These are phyloP conservation scores for Chrysoporthe puriensis DNA, from an alignment of 2,329 filamentous ascomycete species.

Conservation along the genomic window DNA sequence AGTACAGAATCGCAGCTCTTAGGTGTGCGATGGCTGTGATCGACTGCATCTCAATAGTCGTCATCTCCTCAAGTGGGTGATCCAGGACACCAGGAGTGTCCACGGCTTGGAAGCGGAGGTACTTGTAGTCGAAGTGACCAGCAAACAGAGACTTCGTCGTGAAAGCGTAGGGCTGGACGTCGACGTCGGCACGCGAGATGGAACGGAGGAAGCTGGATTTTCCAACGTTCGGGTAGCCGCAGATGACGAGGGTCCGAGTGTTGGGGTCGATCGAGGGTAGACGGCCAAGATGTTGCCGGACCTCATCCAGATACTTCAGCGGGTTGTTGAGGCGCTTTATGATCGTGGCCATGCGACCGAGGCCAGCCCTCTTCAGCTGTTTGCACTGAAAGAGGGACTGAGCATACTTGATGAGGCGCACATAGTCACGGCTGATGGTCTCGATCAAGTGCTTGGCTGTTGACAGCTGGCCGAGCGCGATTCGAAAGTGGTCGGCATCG, in stretches of 20 bases:
- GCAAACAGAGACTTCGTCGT: constrained; percentile 98
- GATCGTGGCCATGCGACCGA: constrained; percentile 98
- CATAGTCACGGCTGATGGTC: constrained; percentile 94
- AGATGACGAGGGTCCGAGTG: constrained; percentile 92
- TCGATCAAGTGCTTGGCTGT: constrained; percentile 97
- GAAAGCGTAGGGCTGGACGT: constrained; percentile 97
- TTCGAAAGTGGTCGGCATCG: constrained; percentile 96
- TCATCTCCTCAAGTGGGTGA: constrained; percentile 98
- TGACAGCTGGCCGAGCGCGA: constrained; percentile 92
- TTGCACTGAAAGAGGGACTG: constrained; percentile 99
- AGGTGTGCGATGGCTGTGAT: constrained; percentile 98
- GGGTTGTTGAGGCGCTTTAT: constrained; percentile 94
- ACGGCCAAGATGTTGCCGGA: constrained; percentile 95
- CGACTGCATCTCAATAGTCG: constrained; percentile 99
- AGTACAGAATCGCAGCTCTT: constrained; percentile 92
- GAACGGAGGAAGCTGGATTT: constrained; percentile 95
- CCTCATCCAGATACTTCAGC: constrained; percentile 92
- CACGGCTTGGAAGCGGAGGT: constrained; percentile 75
- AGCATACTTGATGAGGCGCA: constrained; percentile 87
- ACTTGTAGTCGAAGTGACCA: constrained; percentile 97
- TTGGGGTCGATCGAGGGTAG: constrained; percentile 98
- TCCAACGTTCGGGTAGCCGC: constrained; percentile 96
- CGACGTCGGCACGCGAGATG: constrained; percentile 91
- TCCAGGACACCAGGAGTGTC: constrained; percentile 99
- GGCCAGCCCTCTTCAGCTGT: constrained; percentile 92